Percentiles rank a stretch among this genome's conserved stretches.
Evolutionary conservation across 257 asterid species (phyloP).

Genomic region (Nicotiana knightiana): DNA sequence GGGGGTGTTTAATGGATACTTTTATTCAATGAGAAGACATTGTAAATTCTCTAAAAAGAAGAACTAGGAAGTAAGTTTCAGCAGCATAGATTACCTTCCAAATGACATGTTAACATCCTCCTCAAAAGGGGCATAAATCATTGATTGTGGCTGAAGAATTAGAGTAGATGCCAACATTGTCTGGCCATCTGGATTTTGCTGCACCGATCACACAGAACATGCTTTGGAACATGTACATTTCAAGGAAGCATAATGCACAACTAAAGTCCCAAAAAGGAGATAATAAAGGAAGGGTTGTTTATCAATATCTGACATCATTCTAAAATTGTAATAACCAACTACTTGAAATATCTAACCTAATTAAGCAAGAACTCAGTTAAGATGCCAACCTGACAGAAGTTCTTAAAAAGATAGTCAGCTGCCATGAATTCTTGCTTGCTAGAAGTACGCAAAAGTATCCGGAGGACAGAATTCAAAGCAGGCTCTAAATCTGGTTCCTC

Average conservation of each 20-base stretch:
- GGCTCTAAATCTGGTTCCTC: conserved; percentile 82
- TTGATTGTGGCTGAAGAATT: conserved; percentile 68
- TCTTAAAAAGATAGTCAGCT: conserved; percentile 77
- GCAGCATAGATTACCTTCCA: conserved; percentile 54
- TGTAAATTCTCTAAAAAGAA: neutral
- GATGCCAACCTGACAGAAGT: conserved; percentile 83
- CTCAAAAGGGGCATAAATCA: conserved; percentile 60
- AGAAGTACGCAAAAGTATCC: conserved; percentile 71
- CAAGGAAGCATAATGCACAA: neutral
- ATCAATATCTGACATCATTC: neutral
- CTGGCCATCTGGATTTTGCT: conserved; percentile 90
- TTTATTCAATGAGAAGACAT: neutral
- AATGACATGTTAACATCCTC: conserved; percentile 93
- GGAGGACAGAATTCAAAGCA: conserved; percentile 74
- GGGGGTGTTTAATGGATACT: neutral
- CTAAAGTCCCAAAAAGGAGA: neutral
- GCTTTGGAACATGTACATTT: neutral
- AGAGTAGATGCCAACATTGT: conserved; percentile 83
- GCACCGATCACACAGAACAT: conserved; percentile 23
- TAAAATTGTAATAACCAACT: neutral
- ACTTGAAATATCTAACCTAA: neutral
- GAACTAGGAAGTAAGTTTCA: neutral
- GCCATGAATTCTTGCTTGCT: conserved; percentile 82
- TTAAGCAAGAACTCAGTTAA: neutral
- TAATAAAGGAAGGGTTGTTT: neutral